Base-by-base conservation (phyloP, 148 eudicot genomes). In the Bassia scoparia region DNA sequence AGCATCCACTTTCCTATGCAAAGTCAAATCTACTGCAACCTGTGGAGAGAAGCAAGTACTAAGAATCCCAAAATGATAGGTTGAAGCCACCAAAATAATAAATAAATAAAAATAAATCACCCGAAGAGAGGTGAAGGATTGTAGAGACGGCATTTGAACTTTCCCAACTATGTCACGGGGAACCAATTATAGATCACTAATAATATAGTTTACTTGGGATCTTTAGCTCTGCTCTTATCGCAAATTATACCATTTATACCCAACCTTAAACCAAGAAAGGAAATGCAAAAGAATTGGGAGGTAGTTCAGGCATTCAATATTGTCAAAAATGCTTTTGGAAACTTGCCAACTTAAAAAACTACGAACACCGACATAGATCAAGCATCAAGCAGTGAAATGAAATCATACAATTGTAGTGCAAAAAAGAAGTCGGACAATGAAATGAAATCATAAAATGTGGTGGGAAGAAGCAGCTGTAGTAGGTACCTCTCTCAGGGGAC, bases 401-500 rank as follows among this genome's bases (percentile, higher is more conserved):
- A 37, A 26, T 35, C 55, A 44, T 10, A 7, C 21, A 72, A 48
- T 2, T 21, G 20, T 48, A 26, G 14, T 7, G 34, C 6, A 8
- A 60, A 37, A 37, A 7, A n/a, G n/a, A n/a, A n/a, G 46, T 12
- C 9, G 20, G 53, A 56, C 10, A 58, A 2, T 35, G 33, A 37
- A 5, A n/a, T n/a, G n/a, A n/a, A 37, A 26, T 35, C 55, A 44
- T 10, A 7, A 12, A 72, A 48, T 2, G 20, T 48, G 20, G 14
- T 7, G 34, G 7, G 41, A 37, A 55, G 44, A 69, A 49, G 34
- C 56, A 43, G 59, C 58, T 50, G 29, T 15, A 64, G 29, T n/a
- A n/a, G n/a, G n/a, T 89, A 92, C 99, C 99, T 95, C 99, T 76
- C 99, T 84, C 76, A 82, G 97, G 11, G 99, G 99, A 52, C 97